Base-by-base conservation (phyloP, 2,329 filamentous ascomycete genomes). In the Ophiostoma ulmi region DNA sequence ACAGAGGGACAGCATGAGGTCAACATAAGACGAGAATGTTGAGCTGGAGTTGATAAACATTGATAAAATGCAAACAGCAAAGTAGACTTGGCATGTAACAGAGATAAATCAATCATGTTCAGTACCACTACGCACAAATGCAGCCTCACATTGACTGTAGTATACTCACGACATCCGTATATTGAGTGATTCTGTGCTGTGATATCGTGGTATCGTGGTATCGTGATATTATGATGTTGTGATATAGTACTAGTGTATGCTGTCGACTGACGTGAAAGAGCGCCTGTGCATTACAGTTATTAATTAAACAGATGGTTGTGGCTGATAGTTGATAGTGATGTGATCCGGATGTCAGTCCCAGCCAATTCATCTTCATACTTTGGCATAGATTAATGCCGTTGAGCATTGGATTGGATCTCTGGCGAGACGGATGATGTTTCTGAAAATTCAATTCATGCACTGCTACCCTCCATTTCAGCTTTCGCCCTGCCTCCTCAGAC, bases 401-500 rank as follows among this genome's bases (percentile, higher is more conserved):
- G 67, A 20, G 41, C 14, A 17, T 48, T 20, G 17, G 44, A 48
- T 48, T 48, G 44, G 44, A 8, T 44, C 20, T 35, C 5, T n/a
- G 2, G 58, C 17, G 58, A 63, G 52, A 58, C n/a, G 17, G 52
- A 11, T 20, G 52, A 63, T 63, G 58, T 35, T 35, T 14, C 58
- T 63, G 52, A 35, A 22, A 31, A 13, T 41, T 31, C 69, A 61
- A 67, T 70, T 66, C 64, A 70, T 70, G 69, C 69, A 70, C 64
- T 70, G 52, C 69, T 67, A 70, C 69, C 69, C 69, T 61, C 69
- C 69, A 1, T 58, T 65, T 22, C n/a, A 65, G 58, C 26, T 20
- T 35, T 26, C 22, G 13, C 10, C 8, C 52, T 58, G 8, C 5
- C 2, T 26, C 52, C 31, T 31, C 17, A 48, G 17, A 26, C 58